Evolutionary conservation across 2,329 filamentous ascomycete genomes (phyloP), one percentile per base, ranked within the genome.

Genomic region (Coniochaeta ligniaria): DNA sequence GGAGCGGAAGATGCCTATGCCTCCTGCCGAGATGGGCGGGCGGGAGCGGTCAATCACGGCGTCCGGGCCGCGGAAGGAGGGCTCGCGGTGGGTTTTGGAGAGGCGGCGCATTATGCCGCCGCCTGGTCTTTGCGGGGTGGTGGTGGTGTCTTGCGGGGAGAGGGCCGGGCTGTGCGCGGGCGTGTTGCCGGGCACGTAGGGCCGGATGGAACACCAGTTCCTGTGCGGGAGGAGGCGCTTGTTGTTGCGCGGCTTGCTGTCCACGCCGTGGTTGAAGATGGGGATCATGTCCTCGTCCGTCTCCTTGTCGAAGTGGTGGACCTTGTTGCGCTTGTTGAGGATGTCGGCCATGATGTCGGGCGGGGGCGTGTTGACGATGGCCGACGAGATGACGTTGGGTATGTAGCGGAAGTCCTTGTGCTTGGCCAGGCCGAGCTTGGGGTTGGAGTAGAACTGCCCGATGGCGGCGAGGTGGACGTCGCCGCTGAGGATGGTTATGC

Each of bases 241-340:
- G 73, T 99, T 99, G 74, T 96, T 98, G 63, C 95, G 85, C 22
- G 87, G 82, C 73, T 92, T 96, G 45, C 91, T 91, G 68, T 97
- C 92, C 1, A 97, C 91, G 65, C 96, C 95, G 61, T 92, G 86
- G 1, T 83, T 85, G 72, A 99, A 99, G 63, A 99, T 86, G 0
- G 94, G 92, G 50, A 98, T 95, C 91, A 99, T 96, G 73, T 91
- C 87, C 74, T 99, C 95, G 61, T 98, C 91, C 0, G 95, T 99
- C 60, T 93, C 80, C 62, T 81, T 80, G 72, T 89, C 86, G 60
- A 89, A 84, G 67, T 89, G 86, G 66, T 89, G 86, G 1, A 89
- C 73, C 73, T 89, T 97, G 78, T 97, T 97, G 31, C 95, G 86
- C 77, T 90, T 95, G 78, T 98, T 97, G 63, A 99, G 82, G 58